Conservation (phyloP, 345 rosid genomes). For the Camelina neglecta region DNA sequence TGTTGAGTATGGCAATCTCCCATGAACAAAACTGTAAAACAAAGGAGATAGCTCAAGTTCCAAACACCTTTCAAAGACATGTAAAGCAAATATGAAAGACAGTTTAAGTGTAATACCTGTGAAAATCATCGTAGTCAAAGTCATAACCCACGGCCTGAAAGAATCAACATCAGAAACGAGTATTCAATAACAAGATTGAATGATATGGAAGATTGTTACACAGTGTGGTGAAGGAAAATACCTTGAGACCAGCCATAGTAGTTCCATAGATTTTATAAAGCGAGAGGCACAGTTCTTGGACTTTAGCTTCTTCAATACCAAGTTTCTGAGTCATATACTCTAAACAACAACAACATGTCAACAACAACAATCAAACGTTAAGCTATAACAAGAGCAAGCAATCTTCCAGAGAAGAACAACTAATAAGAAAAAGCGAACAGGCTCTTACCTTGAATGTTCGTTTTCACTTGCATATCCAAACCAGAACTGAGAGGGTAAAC, state of each 20-base stretch:
- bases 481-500: constrained; percentile 83
- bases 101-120: constrained; percentile 52
- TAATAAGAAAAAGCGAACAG: background rate
- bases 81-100: background rate
- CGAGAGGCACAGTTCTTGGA: constrained; percentile 64
- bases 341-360: constrained; percentile 29
- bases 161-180: background rate
- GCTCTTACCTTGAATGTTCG: constrained; percentile 72
- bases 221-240: constrained; percentile 27
- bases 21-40: constrained; percentile 80
- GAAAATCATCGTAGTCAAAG: constrained; percentile 84
- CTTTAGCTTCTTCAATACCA: constrained; percentile 62
- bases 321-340: constrained; percentile 81
- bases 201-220: background rate
- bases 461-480: constrained; percentile 55
- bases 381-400: background rate
- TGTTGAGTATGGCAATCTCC: constrained; percentile 76
- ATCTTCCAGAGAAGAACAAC: constrained; percentile 6
- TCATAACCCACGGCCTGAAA: constrained; percentile 82
- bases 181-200: background rate
- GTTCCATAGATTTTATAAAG: constrained; percentile 90
- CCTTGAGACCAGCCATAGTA: constrained; percentile 97
- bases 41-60: background rate
- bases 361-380: background rate
- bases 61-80: background rate